Conservation (phyloP, 345 rosid species). For the Gossypium anomalum region DNA sequence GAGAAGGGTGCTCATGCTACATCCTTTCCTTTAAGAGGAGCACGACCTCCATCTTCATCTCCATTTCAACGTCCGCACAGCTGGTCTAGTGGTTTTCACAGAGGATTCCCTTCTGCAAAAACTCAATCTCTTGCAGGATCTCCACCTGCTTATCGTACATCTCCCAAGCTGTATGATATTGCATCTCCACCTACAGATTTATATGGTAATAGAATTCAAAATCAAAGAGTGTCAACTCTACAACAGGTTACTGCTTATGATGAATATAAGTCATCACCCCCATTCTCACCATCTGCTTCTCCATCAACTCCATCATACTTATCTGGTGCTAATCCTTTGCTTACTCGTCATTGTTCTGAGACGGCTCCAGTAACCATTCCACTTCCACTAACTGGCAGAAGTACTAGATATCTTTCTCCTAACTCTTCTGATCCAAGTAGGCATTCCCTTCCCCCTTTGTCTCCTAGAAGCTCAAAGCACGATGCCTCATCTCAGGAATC, state of each 20-base stretch:
- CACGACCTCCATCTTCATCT: conserved; percentile 38
- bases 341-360: conserved; percentile 43
- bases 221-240: conserved; percentile 29
- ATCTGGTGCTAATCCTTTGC: conserved; percentile 36
- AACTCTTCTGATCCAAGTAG: conserved; percentile 76
- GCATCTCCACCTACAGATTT: conserved; percentile 46
- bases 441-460: conserved; percentile 77
- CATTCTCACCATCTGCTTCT: conserved; percentile 72
- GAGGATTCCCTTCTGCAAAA: conserved; percentile 35
- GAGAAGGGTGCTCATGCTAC: conserved; percentile 47
- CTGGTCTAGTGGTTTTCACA: conserved; percentile 90
- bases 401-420: conserved; percentile 55
- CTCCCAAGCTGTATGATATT: conserved; percentile 39
- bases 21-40: conserved; percentile 55
- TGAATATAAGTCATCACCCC: conserved; percentile 79
- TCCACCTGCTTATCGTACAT: conserved; percentile 48
- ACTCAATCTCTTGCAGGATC: conserved; percentile 45
- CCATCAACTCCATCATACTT: conserved; percentile 59
- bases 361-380: conserved; percentile 88
- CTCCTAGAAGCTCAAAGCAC: conserved; percentile 67
- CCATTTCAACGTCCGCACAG: conserved; percentile 78
- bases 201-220: conserved; percentile 36
- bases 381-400: conserved; percentile 37
- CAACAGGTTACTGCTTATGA: conserved; percentile 40
- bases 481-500: conserved; percentile 80